phyloP scores from a whole-genome alignment of 2,329 filamentous ascomycete genomes.

The Fusarium metavorans region DNA sequence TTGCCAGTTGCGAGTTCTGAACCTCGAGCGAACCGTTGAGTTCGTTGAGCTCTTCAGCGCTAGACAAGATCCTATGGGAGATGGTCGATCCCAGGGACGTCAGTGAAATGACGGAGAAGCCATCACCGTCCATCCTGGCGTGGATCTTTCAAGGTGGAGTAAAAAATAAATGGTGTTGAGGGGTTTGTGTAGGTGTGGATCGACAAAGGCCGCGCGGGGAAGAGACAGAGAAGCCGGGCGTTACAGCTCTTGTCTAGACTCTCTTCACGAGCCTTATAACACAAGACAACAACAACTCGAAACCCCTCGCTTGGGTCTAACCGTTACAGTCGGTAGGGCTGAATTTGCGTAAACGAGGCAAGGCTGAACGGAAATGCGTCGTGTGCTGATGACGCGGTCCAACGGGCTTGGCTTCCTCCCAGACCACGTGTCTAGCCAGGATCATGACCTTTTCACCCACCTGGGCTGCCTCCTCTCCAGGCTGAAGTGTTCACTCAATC shows the following conservation, averaged over 20 bases:
- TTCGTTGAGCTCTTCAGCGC: conserved; percentile 46
- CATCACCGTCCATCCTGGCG: conserved; percentile 48
- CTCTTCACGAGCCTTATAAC: not conserved
- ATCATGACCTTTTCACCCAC: not conserved
- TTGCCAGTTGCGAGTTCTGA: conserved; percentile 34
- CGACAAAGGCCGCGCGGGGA: conserved; percentile 7
- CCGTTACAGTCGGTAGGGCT: conserved; percentile 17
- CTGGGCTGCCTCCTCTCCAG: conserved; percentile 7
- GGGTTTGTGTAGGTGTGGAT: conserved; percentile 2
- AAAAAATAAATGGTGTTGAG: not conserved
- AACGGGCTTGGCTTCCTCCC: not conserved
- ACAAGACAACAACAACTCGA: not conserved
- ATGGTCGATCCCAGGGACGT: conserved; percentile 48
- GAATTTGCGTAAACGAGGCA: conserved; percentile 12
- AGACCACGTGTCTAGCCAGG: conserved; percentile 9
- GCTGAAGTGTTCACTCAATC: not conserved
- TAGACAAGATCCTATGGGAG: conserved; percentile 46
- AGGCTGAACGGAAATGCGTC: conserved; percentile 32
- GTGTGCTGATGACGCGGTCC: conserved; percentile 34
- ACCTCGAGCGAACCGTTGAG: conserved; percentile 35
- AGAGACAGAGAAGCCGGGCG: conserved; percentile 4
- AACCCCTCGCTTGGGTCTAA: not conserved
- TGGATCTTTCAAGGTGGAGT: not conserved
- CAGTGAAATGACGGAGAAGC: conserved; percentile 51
- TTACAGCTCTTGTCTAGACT: not conserved